Conservation (phyloP, 2,329 filamentous ascomycete genomes). For the Fusarium mexicanum region DNA sequence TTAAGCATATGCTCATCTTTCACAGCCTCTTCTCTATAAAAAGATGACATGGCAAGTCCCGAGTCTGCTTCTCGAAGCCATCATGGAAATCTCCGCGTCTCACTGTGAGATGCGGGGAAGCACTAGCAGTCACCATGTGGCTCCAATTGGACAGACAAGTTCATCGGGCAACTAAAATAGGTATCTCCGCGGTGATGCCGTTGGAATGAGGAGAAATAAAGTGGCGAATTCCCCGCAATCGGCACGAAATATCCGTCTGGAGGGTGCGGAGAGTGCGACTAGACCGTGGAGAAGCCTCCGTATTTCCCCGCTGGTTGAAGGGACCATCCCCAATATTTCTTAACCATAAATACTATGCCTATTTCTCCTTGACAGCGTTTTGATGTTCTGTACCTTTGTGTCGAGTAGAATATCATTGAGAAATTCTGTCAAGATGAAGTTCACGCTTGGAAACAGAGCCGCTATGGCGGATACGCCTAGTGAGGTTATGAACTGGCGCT, state of each 20-base stretch:
- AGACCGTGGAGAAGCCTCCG: neutral
- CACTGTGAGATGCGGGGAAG: neutral
- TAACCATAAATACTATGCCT: neutral
- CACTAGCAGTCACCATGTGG: neutral
- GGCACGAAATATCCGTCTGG: slow-evolving; percentile 10
- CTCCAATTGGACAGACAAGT: neutral
- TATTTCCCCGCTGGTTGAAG: neutral
- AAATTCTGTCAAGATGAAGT: slow-evolving; percentile 9
- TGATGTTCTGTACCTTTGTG: neutral
- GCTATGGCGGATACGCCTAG: slow-evolving; percentile 23
- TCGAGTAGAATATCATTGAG: neutral
- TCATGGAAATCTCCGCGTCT: neutral
- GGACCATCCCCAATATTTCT: neutral
- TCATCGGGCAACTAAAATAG: neutral
- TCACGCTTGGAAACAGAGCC: slow-evolving; percentile 15
- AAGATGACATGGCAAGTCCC: neutral
- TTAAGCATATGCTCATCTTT: fast-evolving
- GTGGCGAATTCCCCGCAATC: neutral
- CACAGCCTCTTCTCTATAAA: neutral
- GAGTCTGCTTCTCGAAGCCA: neutral
- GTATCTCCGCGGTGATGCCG: neutral
- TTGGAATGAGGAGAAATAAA: neutral
- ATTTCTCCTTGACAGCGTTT: fast-evolving
- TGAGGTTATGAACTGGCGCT: slow-evolving; percentile 18
- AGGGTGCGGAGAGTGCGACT: neutral